phyloP scores from a whole-genome alignment of 768 basidiomycete genomes.

The Boletus rufocinnamomeus region DNA sequence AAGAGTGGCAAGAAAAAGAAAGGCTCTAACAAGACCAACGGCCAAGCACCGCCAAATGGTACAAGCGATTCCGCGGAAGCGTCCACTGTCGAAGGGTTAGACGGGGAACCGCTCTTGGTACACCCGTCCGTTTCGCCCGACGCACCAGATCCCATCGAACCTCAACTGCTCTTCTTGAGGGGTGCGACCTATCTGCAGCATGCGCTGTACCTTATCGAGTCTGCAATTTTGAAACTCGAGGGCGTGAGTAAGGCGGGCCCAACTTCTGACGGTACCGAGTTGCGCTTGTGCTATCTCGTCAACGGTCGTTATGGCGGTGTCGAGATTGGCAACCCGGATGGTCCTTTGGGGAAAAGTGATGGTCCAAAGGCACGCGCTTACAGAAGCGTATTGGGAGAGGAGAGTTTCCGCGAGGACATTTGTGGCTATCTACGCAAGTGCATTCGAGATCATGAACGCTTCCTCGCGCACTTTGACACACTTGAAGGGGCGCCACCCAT shows the following conservation, averaged over 20 bases:
- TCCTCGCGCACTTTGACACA: conserved; percentile 80
- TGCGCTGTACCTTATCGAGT: conserved; percentile 73
- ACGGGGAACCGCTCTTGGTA: conserved; percentile 52
- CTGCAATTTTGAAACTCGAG: conserved; percentile 69
- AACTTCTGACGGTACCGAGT: conserved; percentile 64
- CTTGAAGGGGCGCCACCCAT: conserved; percentile 47
- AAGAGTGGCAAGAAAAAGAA: conserved; percentile 59
- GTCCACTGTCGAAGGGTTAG: conserved; percentile 45
- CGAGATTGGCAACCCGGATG: conserved; percentile 79
- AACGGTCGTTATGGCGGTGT: conserved; percentile 82
- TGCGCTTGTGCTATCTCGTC: conserved; percentile 74
- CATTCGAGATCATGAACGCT: conserved; percentile 83
- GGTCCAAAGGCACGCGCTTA: conserved; percentile 69
- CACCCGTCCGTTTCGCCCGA: conserved; percentile 76
- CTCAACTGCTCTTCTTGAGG: conserved; percentile 79
- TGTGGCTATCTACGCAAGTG: conserved; percentile 64
- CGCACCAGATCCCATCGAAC: conserved; percentile 86
- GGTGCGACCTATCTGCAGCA: conserved; percentile 84
- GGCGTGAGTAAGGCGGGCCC: conserved; percentile 58
- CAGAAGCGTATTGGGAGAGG: conserved; percentile 54
- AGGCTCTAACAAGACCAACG: conserved; percentile 49
- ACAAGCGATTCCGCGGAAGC: conserved; percentile 51
- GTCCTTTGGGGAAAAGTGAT: conserved; percentile 63
- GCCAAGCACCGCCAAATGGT: conserved; percentile 69
- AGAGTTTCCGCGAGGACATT: conserved; percentile 61